phyloP scores from a whole-genome alignment of 164 flowering plant genomes.

The Magnolia changhungtana region DNA sequence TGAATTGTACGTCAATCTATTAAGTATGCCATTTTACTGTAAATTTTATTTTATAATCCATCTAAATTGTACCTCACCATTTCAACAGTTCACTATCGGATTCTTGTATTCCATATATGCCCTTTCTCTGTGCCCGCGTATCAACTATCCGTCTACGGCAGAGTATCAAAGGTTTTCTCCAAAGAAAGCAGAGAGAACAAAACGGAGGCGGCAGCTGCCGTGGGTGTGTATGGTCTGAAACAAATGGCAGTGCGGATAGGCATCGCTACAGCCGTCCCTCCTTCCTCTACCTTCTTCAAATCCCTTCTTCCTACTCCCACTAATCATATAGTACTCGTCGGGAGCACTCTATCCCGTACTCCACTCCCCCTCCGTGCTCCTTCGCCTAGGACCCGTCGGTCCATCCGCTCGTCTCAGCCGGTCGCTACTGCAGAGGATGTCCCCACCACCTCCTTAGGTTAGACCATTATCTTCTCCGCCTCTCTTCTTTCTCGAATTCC shows the following conservation, averaged over 20 bases:
- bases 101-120: no score
- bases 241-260: constrained; percentile 37
- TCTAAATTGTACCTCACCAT: no score
- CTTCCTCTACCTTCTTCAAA: constrained; percentile 14
- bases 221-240: constrained; percentile 11
- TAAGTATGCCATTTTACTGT: no score
- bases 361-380: constrained; percentile 2
- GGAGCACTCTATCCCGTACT: constrained; percentile 11
- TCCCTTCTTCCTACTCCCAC: not conserved
- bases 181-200: not conserved
- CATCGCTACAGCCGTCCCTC: constrained; percentile 19
- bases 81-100: no score
- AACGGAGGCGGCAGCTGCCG: not conserved
- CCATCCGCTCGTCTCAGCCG: constrained; percentile 5
- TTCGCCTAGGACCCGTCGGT: not conserved
- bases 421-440: constrained; percentile 1
- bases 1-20: no score
- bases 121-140: not conserved
- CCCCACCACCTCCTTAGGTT: not conserved
- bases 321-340: not conserved
- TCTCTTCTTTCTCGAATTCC: not conserved
- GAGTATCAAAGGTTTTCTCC: not conserved
- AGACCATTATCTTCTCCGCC: not conserved
- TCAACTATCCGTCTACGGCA: not conserved
- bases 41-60: no score